Percentiles rank a stretch among this genome's conserved stretches.
phyloP scores from a whole-genome alignment of 2,329 filamentous ascomycete genomes.

The Pseudogymnoascus sp. region DNA sequence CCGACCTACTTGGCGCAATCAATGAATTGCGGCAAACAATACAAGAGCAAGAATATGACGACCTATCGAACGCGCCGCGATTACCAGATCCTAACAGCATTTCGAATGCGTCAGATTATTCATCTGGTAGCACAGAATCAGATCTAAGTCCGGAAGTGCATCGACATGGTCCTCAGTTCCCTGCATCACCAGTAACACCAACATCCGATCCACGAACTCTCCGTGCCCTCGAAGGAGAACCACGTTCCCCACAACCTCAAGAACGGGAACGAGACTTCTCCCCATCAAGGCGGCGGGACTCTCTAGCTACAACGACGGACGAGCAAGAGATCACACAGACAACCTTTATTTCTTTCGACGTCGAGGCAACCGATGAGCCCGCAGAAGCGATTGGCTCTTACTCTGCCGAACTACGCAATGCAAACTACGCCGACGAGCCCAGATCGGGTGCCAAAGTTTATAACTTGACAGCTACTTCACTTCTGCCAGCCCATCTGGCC shows the following conservation, averaged over 20 bases:
- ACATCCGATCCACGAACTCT: conserved; percentile 23
- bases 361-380: conserved; percentile 23
- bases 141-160: background rate
- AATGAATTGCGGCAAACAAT: conserved; percentile 18
- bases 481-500: conserved; percentile 28
- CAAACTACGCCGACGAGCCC: conserved; percentile 22
- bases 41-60: conserved; percentile 3
- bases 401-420: conserved; percentile 30
- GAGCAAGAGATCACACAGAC: conserved; percentile 26
- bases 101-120: background rate
- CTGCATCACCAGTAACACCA: background rate
- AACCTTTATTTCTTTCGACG: conserved; percentile 30
- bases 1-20: conserved; percentile 19
- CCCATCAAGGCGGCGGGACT: conserved; percentile 15
- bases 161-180: background rate
- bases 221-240: conserved; percentile 25
- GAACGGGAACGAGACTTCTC: conserved; percentile 14
- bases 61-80: background rate
- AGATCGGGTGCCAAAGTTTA: conserved; percentile 18
- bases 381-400: conserved; percentile 20
- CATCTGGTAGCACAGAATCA: background rate
- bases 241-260: conserved; percentile 15
- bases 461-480: conserved; percentile 27
- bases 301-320: conserved; percentile 25
- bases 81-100: background rate